Evolutionary conservation across 2,329 filamentous ascomycete genomes (phyloP).

Genomic region (Rosellinia necatrix): DNA sequence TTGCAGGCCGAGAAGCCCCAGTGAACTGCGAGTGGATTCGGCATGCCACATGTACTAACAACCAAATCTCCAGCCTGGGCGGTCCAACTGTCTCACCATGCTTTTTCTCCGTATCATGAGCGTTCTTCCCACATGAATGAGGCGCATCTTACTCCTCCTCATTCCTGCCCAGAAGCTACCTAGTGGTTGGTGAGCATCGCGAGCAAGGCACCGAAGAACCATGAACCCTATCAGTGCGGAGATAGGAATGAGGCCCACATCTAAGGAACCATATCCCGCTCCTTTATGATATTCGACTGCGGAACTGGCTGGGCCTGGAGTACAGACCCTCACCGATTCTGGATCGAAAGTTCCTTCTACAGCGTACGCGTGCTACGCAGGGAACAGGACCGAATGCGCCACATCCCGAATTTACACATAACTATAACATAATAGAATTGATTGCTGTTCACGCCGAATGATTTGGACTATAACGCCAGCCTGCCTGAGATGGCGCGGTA

Average conservation of each 20-base stretch:
- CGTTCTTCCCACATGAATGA: no score
- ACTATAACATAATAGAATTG: no score
- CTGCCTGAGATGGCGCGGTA: no score
- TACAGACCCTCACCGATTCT: slow-evolving; percentile 8
- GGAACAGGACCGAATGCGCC: not conserved
- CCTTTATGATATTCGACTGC: slow-evolving; percentile 6
- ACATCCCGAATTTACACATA: not conserved
- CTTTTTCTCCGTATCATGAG: no score
- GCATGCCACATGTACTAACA: no score
- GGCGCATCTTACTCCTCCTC: no score
- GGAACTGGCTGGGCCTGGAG: slow-evolving; percentile 10
- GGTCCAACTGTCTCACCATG: no score
- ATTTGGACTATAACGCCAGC: no score
- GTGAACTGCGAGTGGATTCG: not conserved
- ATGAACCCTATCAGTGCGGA: not conserved
- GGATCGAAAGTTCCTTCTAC: not conserved
- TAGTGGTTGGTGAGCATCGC: not conserved
- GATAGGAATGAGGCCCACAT: not conserved
- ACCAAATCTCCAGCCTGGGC: no score
- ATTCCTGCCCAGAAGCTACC: no score
- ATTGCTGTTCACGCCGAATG: no score
- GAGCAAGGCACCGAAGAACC: not conserved
- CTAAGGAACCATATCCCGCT: slow-evolving; percentile 8
- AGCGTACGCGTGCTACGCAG: not conserved
- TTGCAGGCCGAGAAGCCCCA: not conserved